Conservation (phyloP, 495 filamentous ascomycete genomes). For the Baudoinia panamericana region DNA sequence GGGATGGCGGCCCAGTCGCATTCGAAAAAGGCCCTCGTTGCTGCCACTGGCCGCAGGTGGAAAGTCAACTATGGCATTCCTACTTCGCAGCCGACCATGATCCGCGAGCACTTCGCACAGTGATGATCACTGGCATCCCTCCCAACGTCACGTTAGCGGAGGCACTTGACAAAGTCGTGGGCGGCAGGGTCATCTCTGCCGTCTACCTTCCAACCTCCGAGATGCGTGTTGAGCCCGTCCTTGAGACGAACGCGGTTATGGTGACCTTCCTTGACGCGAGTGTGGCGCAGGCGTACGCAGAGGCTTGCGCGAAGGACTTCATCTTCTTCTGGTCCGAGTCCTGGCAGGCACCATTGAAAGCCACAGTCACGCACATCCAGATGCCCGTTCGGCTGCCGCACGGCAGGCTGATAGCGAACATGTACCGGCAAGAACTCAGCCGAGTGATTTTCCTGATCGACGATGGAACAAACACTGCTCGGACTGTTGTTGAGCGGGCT, state of each 20-base stretch:
- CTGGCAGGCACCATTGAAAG: background rate
- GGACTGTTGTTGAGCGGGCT: background rate
- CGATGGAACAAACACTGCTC: background rate
- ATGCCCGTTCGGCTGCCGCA: background rate
- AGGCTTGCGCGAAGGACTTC: background rate
- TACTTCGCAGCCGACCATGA: background rate
- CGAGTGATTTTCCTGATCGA: slow-evolving; percentile 12
- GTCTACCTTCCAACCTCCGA: background rate
- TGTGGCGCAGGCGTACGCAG: background rate
- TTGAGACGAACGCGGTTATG: slow-evolving; percentile 1
- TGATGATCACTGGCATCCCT: slow-evolving; percentile 6
- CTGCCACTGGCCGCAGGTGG: slow-evolving; percentile 1
- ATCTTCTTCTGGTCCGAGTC: slow-evolving; percentile 1
- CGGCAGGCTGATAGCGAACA: background rate
- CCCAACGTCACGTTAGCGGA: slow-evolving; percentile 3
- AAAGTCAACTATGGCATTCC: background rate
- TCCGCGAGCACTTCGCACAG: background rate
- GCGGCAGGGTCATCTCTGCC: slow-evolving; percentile 7
- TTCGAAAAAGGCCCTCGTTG: too few species aligned
- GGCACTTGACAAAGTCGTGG: slow-evolving; percentile 5
- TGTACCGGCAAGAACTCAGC: background rate
- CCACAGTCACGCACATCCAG: background rate
- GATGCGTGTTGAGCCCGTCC: slow-evolving; percentile 1
- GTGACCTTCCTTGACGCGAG: slow-evolving; percentile 5
- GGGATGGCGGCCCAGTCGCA: too few species aligned